Conservation (phyloP, 495 filamentous ascomycete genomes). For the Penicillium steckii region DNA sequence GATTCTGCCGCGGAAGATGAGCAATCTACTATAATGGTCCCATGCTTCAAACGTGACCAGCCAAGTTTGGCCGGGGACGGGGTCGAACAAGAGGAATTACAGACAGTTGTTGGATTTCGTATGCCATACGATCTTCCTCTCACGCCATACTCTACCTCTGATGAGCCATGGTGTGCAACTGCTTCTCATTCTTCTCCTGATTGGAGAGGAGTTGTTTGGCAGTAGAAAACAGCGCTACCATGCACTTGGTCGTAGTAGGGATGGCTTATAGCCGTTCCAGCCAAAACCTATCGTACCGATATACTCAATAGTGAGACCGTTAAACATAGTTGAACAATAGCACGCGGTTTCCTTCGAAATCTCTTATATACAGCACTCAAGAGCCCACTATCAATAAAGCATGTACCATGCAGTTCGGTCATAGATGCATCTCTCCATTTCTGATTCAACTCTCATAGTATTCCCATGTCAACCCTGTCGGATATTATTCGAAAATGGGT, state of each 20-base stretch:
- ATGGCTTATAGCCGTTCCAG: neutral
- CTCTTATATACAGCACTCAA: slow-evolving; percentile 10
- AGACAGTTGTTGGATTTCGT: slow-evolving; percentile 58
- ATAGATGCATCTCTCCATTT: slow-evolving; percentile 19
- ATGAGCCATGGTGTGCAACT: slow-evolving; percentile 81
- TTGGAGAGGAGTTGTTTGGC: slow-evolving; percentile 63
- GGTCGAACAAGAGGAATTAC: neutral
- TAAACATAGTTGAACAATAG: neutral
- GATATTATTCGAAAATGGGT: neutral
- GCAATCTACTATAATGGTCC: slow-evolving; percentile 54
- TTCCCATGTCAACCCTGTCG: neutral
- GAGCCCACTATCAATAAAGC: neutral
- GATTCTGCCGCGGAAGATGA: slow-evolving; percentile 20
- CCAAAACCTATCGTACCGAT: neutral
- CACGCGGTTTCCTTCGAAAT: neutral
- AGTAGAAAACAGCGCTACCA: neutral
- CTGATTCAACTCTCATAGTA: slow-evolving; percentile 9
- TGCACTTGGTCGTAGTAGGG: too few species aligned
- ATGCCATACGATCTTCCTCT: slow-evolving; percentile 86
- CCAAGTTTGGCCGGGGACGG: slow-evolving; percentile 31
- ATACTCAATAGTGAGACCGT: neutral
- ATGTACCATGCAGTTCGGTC: neutral
- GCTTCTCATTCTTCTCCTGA: slow-evolving; percentile 60
- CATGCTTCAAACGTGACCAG: slow-evolving; percentile 61
- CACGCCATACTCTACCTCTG: slow-evolving; percentile 56